A percentile compares a stretch with the other conserved stretches of the same genome.
These are phyloP conservation scores for Dalbergia cultrata DNA, from an alignment of 306 rosid genomes.

Conservation along the genomic window DNA sequence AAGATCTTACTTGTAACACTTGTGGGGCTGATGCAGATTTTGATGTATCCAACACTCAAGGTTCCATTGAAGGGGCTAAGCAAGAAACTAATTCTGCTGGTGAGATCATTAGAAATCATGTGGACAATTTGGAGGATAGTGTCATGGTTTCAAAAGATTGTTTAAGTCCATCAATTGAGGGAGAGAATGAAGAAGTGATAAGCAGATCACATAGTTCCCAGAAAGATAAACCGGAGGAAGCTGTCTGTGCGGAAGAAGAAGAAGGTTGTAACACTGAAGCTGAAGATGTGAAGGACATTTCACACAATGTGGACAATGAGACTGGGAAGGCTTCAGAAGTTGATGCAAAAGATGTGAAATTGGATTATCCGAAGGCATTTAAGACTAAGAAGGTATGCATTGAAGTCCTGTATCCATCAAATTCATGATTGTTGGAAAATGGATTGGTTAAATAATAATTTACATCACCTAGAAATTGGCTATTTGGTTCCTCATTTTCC, in stretches of 20 bases:
- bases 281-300: constrained; percentile 46
- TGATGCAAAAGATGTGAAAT: constrained; percentile 49
- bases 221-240: constrained; percentile 54
- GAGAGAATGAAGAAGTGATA: constrained; percentile 52
- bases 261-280: constrained; percentile 48
- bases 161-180: constrained; percentile 48
- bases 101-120: constrained; percentile 34
- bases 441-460: constrained; percentile 11
- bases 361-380: constrained; percentile 48
- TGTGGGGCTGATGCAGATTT: constrained; percentile 43
- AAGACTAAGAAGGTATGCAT: constrained; percentile 60
- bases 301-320: constrained; percentile 39
- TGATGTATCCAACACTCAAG: constrained; percentile 36
- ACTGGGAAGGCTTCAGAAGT: constrained; percentile 48
- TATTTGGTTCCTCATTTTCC: constrained; percentile 25
- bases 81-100: constrained; percentile 40
- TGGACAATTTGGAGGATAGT: constrained; percentile 50
- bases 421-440: not conserved
- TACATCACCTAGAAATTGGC: constrained; percentile 1
- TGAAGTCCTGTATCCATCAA: constrained; percentile 4
- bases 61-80: constrained; percentile 47
- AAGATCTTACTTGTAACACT: constrained; percentile 49
- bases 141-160: constrained; percentile 45
- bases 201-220: constrained; percentile 42
- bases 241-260: constrained; percentile 43